phyloP scores from a whole-genome alignment of 1,284 basidiomycete genomes.

The Boletus albobrunnescens region DNA sequence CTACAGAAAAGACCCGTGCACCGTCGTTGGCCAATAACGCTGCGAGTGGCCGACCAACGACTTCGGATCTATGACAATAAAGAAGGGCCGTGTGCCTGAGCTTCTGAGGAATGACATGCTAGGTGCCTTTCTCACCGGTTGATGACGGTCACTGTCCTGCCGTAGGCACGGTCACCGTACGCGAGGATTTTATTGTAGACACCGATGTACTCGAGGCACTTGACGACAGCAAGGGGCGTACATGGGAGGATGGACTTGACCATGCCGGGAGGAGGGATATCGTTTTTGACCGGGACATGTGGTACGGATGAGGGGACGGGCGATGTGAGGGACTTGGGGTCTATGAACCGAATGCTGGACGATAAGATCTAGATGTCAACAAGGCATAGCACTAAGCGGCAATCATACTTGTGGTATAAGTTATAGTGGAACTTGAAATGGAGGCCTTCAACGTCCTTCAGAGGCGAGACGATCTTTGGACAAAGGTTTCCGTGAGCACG shows the following conservation, averaged over 20 bases:
- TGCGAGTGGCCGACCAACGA: conserved; percentile 92
- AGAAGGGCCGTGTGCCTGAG: conserved; percentile 1
- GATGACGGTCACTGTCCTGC: conserved; percentile 90
- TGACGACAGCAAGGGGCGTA: conserved; percentile 94
- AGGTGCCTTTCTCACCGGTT: conserved; percentile 64
- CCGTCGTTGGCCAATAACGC: conserved; percentile 94
- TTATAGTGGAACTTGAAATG: conserved; percentile 97
- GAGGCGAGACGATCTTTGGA: conserved; percentile 80
- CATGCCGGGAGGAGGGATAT: conserved; percentile 71
- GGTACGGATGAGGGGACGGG: conserved; percentile 40
- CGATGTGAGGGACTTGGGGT: conserved; percentile 58
- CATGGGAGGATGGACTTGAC: conserved; percentile 96
- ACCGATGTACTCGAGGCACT: conserved; percentile 85
- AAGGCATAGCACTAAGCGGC: too few relatives aligned
- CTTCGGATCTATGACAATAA: conserved; percentile 70
- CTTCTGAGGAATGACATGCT: background rate
- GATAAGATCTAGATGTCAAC: too few relatives aligned
- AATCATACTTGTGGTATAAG: conserved; percentile 88
- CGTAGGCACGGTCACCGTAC: conserved; percentile 93
- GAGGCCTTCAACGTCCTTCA: conserved; percentile 96
- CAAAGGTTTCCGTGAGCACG: background rate
- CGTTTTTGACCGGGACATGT: conserved; percentile 42
- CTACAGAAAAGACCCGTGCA: conserved; percentile 90
- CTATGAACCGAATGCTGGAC: conserved; percentile 70
- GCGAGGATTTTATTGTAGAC: conserved; percentile 91